These are phyloP conservation scores for Rubus idaeus DNA, from an alignment of 306 rosid species.

Conservation along the genomic window DNA sequence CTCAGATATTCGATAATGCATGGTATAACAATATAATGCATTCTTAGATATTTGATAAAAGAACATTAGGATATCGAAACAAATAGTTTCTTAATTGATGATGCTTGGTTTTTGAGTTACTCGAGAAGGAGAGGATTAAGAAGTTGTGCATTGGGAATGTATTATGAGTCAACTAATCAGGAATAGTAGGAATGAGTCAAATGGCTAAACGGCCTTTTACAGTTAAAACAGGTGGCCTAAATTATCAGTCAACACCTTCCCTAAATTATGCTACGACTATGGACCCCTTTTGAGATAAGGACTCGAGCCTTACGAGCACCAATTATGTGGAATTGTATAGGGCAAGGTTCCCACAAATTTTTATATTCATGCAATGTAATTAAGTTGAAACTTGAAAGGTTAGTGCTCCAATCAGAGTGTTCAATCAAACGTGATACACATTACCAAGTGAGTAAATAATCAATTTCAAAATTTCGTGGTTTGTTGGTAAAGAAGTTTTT, in stretches of 20 bases:
- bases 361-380: not conserved
- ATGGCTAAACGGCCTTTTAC: not conserved
- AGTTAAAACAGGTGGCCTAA: not conserved
- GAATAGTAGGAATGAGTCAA: constrained; percentile 11
- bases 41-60: too few species aligned
- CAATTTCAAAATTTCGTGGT: not conserved
- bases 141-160: constrained; percentile 16
- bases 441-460: not conserved
- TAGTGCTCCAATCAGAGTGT: not conserved
- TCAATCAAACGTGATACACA: too few species aligned
- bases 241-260: not conserved
- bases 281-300: not conserved
- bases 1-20: too few species aligned
- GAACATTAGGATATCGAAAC: too few species aligned
- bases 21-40: too few species aligned
- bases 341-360: not conserved
- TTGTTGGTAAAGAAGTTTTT: not conserved
- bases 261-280: constrained; percentile 15
- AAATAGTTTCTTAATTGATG: not conserved
- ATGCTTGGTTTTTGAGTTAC: constrained; percentile 11
- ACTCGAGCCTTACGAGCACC: constrained; percentile 7
- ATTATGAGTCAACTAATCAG: not conserved
- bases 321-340: not conserved
- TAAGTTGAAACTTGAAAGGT: not conserved
- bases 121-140: constrained; percentile 38